phyloP scores from a whole-genome alignment of 148 eudicot species.

The Talinum fruticosum region DNA sequence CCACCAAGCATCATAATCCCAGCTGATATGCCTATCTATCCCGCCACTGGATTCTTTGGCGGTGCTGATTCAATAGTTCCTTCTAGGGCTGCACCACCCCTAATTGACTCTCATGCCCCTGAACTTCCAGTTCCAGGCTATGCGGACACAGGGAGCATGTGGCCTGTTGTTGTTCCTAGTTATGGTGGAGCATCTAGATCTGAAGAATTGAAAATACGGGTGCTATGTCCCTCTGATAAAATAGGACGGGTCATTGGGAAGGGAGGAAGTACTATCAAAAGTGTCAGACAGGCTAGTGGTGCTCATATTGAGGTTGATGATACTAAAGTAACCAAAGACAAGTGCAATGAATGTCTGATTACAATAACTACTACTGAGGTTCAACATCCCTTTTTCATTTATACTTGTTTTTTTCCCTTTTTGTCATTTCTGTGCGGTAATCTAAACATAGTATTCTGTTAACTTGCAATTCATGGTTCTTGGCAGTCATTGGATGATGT shows the following conservation, averaged over 20 bases:
- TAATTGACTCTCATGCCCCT: conserved; percentile 48
- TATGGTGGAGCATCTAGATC: conserved; percentile 57
- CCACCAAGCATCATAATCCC: conserved; percentile 84
- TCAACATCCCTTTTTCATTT: not conserved
- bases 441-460: not conserved
- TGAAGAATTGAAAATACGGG: conserved; percentile 65
- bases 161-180: conserved; percentile 75
- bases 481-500: conserved; percentile 72
- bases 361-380: conserved; percentile 72
- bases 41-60: conserved; percentile 59
- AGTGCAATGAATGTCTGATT: conserved; percentile 58
- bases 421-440: not conserved
- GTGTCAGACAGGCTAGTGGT: conserved; percentile 82
- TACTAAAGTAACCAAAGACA: conserved; percentile 36
- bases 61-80: conserved; percentile 51
- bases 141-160: conserved; percentile 55
- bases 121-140: conserved; percentile 59
- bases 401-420: not conserved
- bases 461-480: conserved; percentile 11
- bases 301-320: conserved; percentile 81
- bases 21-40: conserved; percentile 76
- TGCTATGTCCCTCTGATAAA: conserved; percentile 71
- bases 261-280: conserved; percentile 75
- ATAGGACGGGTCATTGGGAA: conserved; percentile 97
- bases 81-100: conserved; percentile 55